A percentile compares a stretch with the other conserved stretches of the same genome.
Conservation (phyloP, 1,284 basidiomycete genomes). For the Ceratobasidium sp. region DNA sequence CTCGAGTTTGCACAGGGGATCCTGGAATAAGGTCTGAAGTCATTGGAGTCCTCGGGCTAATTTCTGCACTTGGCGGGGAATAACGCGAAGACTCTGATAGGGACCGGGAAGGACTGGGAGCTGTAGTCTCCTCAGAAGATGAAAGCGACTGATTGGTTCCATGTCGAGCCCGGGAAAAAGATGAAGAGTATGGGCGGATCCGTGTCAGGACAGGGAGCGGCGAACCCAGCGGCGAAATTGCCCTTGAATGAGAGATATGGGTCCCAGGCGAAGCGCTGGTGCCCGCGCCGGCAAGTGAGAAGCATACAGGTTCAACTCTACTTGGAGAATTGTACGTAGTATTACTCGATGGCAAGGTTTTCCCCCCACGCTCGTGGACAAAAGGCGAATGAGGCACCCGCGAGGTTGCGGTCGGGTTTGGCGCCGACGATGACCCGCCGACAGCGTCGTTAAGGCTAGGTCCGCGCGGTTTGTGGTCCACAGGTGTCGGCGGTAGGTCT, state of each 20-base stretch:
- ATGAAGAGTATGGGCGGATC: slow-evolving; percentile 44
- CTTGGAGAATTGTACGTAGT: slow-evolving; percentile 15
- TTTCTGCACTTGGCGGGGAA: slow-evolving; percentile 26
- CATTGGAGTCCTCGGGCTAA: slow-evolving; percentile 41
- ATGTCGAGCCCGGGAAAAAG: slow-evolving; percentile 41
- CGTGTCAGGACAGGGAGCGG: slow-evolving; percentile 45
- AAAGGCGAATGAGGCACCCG: slow-evolving; percentile 31
- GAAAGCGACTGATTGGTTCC: slow-evolving; percentile 31
- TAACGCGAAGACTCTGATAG: slow-evolving; percentile 43
- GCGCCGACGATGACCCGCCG: slow-evolving; percentile 39
- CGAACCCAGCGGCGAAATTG: slow-evolving; percentile 42
- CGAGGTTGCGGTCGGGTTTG: slow-evolving; percentile 14
- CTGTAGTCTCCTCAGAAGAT: slow-evolving; percentile 37
- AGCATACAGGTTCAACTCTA: slow-evolving; percentile 26
- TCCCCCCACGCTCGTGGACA: slow-evolving; percentile 37
- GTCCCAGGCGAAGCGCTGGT: slow-evolving; percentile 24
- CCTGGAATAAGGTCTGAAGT: slow-evolving; percentile 28
- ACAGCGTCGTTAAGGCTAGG: slow-evolving; percentile 46
- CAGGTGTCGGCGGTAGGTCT: slow-evolving; percentile 40
- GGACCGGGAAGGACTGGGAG: slow-evolving; percentile 38
- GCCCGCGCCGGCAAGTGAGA: slow-evolving; percentile 6
- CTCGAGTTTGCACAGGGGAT: slow-evolving; percentile 8
- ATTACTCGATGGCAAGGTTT: slow-evolving; percentile 38
- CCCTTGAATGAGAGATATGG: slow-evolving; percentile 35
- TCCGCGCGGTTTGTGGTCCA: slow-evolving; percentile 25